These are phyloP conservation scores for Macrolepiota fuliginosa DNA, from an alignment of 768 basidiomycete species.

Conservation along the genomic window DNA sequence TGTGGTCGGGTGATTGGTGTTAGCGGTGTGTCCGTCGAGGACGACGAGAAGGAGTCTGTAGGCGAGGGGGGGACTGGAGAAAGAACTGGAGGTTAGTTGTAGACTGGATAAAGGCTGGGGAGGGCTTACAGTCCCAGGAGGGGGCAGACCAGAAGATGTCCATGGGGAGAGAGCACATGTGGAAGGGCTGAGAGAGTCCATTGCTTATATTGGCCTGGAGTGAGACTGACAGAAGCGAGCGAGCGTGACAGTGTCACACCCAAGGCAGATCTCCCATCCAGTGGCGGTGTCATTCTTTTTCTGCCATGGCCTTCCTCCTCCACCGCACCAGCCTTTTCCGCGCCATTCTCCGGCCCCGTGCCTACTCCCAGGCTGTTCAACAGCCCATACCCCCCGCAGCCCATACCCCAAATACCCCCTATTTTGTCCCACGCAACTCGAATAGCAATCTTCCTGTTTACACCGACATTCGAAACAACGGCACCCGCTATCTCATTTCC, in stretches of 20 bases:
- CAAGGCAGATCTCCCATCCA: conserved; percentile 28
- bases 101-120: conserved; percentile 11
- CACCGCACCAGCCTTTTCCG: conserved; percentile 13
- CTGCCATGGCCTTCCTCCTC: conserved; percentile 11
- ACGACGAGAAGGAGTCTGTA: conserved; percentile 29
- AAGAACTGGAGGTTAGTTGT: conserved; percentile 6
- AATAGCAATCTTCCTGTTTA: conserved; percentile 73
- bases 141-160: not conserved
- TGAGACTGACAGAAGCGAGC: conserved; percentile 26
- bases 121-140: not conserved
- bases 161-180: not conserved
- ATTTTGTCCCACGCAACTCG: conserved; percentile 66
- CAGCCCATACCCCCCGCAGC: conserved; percentile 10
- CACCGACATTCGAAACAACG: conserved; percentile 66
- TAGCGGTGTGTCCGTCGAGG: conserved; percentile 18
- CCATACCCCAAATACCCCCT: conserved; percentile 28
- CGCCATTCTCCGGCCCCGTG: not conserved
- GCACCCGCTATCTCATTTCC: conserved; percentile 54
- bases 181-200: conserved; percentile 10
- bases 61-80: conserved; percentile 41
- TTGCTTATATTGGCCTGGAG: conserved; percentile 29
- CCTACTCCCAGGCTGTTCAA: conserved; percentile 16
- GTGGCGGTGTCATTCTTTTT: conserved; percentile 15
- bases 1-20: conserved; percentile 23
- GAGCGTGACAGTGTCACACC: conserved; percentile 19